Base-by-base conservation (phyloP, 139 green algal genomes). In the Desmodesmus armatus region DNA sequence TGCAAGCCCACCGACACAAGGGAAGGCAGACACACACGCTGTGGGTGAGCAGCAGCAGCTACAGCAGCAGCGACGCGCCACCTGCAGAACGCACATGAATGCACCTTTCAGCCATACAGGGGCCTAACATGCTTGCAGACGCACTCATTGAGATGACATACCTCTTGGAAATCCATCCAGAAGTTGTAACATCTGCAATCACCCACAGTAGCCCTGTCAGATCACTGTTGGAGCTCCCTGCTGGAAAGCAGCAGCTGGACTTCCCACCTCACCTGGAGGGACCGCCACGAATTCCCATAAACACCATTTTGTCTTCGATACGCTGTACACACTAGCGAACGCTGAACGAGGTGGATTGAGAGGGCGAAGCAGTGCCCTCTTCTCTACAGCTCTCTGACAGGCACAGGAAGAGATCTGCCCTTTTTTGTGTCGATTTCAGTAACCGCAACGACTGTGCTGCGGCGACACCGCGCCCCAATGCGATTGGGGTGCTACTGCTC, bases 141-240 rank as follows among this genome's bases (percentile, higher is more conserved):
- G 37, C 29, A 44, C 11, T 49, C 25, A 53, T 17, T 9, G 1
- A 75, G 5, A 43, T 27, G 41, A 27, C 73, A 55, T 43, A 91
- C 89, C 87, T 91, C 78, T 21, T 87, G 92, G 55, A 96, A 96
- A 81, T 94, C 90, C 88, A 93, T 96, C 89, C 89, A 94, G 7
- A 94, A 87, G 7, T 92, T 88, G 73, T 93, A 96, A 84, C 92
- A 96, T 84, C 92, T 95, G 89, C 60, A 60, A 29, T 17, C 29
- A 70, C 43, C 23, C 19, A 15, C 21, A 80, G 72, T 9, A 58
- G 70, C 39, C 13, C 6, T 35, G 6, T 9, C 62, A 70, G 9
- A 55, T 55, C 9, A 13, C 9, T 41, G 63, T 40, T 40, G 1
- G 63, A 40, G 29, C 11, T 23, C 29, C 29, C 11, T 41, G 31